Conservation (phyloP, 306 rosid genomes). For the Corylus avellana region DNA sequence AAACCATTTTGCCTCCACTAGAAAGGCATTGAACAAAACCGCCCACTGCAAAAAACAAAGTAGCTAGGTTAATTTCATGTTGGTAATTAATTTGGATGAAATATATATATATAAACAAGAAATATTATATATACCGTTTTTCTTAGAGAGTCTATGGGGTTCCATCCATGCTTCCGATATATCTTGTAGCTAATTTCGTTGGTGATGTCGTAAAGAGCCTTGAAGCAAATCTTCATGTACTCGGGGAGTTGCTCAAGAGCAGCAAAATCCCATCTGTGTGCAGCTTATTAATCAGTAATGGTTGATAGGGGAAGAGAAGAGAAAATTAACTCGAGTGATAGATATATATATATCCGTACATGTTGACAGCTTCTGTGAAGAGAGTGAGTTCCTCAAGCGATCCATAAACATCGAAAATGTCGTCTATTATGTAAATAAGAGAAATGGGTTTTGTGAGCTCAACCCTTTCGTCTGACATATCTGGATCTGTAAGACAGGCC, state of each 20-base stretch:
- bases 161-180: constrained; percentile 34
- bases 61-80: too few relatives aligned
- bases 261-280: constrained; percentile 30
- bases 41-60: constrained; percentile 32
- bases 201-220: constrained; percentile 37
- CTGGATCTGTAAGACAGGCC: constrained; percentile 44
- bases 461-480: constrained; percentile 40
- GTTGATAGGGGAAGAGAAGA: too few relatives aligned
- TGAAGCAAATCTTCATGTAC: constrained; percentile 37
- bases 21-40: constrained; percentile 37
- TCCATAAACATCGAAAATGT: constrained; percentile 49
- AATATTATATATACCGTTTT: constrained; percentile 25
- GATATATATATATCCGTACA: constrained; percentile 22
- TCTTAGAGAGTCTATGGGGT: constrained; percentile 29
- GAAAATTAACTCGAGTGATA: background rate
- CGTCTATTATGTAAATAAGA: constrained; percentile 58
- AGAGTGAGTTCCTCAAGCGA: constrained; percentile 49
- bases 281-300: background rate
- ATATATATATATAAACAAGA: too few relatives aligned
- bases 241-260: constrained; percentile 28
- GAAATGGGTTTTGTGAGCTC: constrained; percentile 56
- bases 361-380: constrained; percentile 54
- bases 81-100: too few relatives aligned
- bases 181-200: constrained; percentile 25
- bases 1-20: constrained; percentile 39